Percentiles rank a stretch among this genome's conserved stretches.
These are phyloP conservation scores for Plasmodium knowlesi DNA, from an alignment of 169 alveolate genomes.

Conservation along the genomic window DNA sequence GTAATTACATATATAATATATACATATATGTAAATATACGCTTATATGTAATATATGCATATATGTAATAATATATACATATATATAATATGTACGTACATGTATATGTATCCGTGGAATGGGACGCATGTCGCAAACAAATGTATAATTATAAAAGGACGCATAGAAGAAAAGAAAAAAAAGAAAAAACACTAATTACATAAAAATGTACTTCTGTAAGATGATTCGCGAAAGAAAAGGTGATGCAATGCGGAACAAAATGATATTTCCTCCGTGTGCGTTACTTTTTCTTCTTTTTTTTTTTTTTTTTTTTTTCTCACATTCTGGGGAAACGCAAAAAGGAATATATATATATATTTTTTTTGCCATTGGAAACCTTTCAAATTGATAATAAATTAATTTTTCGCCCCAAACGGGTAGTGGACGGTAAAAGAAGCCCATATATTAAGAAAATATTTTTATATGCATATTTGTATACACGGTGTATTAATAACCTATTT, in stretches of 20 bases:
- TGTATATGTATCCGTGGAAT: neutral
- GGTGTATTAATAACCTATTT: neutral
- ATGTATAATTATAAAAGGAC: neutral
- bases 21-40: neutral
- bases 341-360: neutral
- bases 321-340: neutral
- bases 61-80: neutral
- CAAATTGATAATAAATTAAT: neutral
- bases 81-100: neutral
- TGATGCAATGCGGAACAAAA: neutral
- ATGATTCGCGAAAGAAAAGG: neutral
- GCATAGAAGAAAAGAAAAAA: neutral
- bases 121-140: neutral
- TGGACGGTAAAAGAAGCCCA: neutral
- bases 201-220: neutral
- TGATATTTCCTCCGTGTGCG: neutral
- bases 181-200: neutral
- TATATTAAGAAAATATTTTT: neutral
- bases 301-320: conserved; percentile 26
- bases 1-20: neutral
- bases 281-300: neutral
- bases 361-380: neutral
- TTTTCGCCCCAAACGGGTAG: neutral
- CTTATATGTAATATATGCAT: too few species aligned
- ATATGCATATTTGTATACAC: neutral